phyloP scores from a whole-genome alignment of 805 yeast genomes.

The Starmera caribaea region DNA sequence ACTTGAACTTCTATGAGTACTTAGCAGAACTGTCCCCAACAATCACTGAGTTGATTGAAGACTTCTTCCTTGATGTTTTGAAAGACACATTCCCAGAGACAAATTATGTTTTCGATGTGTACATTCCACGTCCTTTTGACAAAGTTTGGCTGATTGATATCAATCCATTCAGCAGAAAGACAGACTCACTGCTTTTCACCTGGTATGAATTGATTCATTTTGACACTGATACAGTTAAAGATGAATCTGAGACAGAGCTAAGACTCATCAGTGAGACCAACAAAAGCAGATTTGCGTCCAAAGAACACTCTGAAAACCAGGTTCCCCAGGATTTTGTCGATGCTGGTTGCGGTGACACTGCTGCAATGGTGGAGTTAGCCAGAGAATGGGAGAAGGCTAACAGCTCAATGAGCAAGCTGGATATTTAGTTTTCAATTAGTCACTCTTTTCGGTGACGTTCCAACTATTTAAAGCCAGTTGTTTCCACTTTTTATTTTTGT shows the following conservation, averaged over 20 bases:
- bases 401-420: too few species aligned
- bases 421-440: too few species aligned
- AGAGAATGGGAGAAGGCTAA: slow-evolving; percentile 35
- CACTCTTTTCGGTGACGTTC: too few species aligned
- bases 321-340: slow-evolving; percentile 90
- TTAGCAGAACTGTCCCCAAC: slow-evolving; percentile 41
- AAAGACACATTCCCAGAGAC: slow-evolving; percentile 41
- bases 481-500: too few species aligned
- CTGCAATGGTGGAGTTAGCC: slow-evolving; percentile 60
- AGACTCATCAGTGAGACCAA: slow-evolving; percentile 63
- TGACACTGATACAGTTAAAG: slow-evolving; percentile 13
- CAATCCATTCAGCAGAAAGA: slow-evolving; percentile 72
- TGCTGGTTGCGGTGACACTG: slow-evolving; percentile 55
- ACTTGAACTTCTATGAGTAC: slow-evolving; percentile 72
- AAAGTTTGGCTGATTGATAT: slow-evolving; percentile 69
- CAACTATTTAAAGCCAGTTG: too few species aligned
- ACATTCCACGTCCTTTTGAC: slow-evolving; percentile 65
- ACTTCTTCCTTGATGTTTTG: slow-evolving; percentile 43
- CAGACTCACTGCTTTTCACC: slow-evolving; percentile 70
- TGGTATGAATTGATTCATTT: slow-evolving; percentile 67
- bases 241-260: slow-evolving; percentile 36
- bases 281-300: slow-evolving; percentile 65
- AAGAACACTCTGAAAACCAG: slow-evolving; percentile 81
- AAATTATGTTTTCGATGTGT: slow-evolving; percentile 68
- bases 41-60: slow-evolving; percentile 37